Percentiles rank a stretch among this genome's conserved stretches.
phyloP scores from a whole-genome alignment of 2,329 filamentous ascomycete species.

The Fusarium palustre region DNA sequence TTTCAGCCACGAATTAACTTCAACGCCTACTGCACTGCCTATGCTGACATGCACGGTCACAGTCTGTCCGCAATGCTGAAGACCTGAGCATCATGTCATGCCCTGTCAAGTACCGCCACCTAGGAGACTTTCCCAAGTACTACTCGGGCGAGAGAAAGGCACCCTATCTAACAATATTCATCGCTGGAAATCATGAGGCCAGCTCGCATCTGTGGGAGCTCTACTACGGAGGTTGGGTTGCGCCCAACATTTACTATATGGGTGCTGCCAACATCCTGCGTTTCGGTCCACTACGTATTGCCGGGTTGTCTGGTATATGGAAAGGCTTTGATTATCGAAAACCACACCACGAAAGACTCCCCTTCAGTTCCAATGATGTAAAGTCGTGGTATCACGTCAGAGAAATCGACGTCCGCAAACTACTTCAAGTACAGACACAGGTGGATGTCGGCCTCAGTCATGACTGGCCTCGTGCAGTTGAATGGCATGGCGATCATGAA shows the following conservation, averaged over 20 bases:
- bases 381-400: constrained; percentile 89
- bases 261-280: constrained; percentile 91
- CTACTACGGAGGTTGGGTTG: constrained; percentile 96
- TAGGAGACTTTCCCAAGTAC: constrained; percentile 95
- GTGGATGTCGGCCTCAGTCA: constrained; percentile 93
- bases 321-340: constrained; percentile 90
- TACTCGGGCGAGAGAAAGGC: constrained; percentile 83
- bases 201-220: constrained; percentile 91
- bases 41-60: constrained; percentile 23
- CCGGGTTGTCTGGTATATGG: constrained; percentile 93
- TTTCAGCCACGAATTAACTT: not conserved
- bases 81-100: constrained; percentile 92
- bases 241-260: constrained; percentile 96
- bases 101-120: constrained; percentile 84
- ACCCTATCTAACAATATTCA: constrained; percentile 91
- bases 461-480: constrained; percentile 91
- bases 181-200: constrained; percentile 96
- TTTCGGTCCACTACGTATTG: constrained; percentile 86
- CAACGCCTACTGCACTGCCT: not conserved
- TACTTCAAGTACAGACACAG: constrained; percentile 85
- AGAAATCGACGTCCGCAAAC: constrained; percentile 89
- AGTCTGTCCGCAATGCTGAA: constrained; percentile 87
- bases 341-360: constrained; percentile 85
- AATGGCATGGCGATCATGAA: constrained; percentile 77
- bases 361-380: constrained; percentile 81